A percentile compares a stretch with the other conserved stretches of the same genome.
phyloP scores from a whole-genome alignment of 176 grass and related monocot species.

The Juncus effusus region DNA sequence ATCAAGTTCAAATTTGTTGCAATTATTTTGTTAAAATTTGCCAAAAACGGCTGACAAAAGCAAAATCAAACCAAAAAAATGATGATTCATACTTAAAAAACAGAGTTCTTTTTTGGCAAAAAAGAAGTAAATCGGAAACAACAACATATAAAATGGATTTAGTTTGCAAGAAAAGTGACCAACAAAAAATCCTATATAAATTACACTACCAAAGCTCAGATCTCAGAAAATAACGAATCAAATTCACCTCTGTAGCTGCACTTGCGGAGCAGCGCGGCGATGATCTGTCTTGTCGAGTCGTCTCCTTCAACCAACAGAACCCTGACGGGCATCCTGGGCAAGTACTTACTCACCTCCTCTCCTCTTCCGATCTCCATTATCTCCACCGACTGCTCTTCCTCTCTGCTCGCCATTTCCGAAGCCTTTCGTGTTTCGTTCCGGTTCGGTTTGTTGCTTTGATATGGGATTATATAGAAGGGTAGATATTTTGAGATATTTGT shows the following conservation, averaged over 20 bases:
- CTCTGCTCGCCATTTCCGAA: not conserved
- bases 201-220: not conserved
- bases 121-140: too few relatives aligned
- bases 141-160: too few relatives aligned
- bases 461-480: too few relatives aligned
- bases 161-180: too few relatives aligned
- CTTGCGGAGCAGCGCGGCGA: constrained; percentile 84
- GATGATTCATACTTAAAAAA: too few relatives aligned
- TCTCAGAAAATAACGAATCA: constrained; percentile 2
- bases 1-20: constrained; percentile 9
- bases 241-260: constrained; percentile 88
- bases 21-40: not conserved
- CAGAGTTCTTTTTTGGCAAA: too few relatives aligned
- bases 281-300: constrained; percentile 95
- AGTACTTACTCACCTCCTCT: constrained; percentile 35
- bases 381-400: not conserved
- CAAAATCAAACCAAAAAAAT: too few relatives aligned
- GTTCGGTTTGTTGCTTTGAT: not conserved
- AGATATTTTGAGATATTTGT: too few relatives aligned
- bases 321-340: constrained; percentile 80
- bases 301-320: constrained; percentile 96
- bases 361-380: constrained; percentile 1
- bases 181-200: too few relatives aligned
- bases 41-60: not conserved
- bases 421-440: not conserved